These are phyloP conservation scores for Daedaleopsis sinensis DNA, from an alignment of 768 basidiomycete genomes.

Conservation along the genomic window DNA sequence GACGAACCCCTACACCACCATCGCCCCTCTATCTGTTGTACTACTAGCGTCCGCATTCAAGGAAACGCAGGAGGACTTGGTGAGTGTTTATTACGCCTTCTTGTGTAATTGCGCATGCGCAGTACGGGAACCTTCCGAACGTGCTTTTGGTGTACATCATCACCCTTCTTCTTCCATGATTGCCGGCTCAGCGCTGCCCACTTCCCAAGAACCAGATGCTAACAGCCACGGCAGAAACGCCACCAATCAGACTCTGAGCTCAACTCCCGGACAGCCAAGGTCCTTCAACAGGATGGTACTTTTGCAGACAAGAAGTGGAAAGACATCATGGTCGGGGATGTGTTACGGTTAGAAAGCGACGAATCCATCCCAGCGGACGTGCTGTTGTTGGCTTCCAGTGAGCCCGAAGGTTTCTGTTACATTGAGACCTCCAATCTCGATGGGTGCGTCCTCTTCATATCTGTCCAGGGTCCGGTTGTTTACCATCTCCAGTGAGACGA, in stretches of 20 bases:
- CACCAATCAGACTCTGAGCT: conserved; percentile 94
- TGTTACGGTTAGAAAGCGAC: conserved; percentile 87
- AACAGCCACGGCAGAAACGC: conserved; percentile 67
- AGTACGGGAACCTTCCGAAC: neutral
- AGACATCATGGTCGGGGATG: conserved; percentile 87
- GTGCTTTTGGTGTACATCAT: too few relatives aligned
- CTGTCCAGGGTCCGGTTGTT: neutral
- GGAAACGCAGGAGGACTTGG: conserved; percentile 92
- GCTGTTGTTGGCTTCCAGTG: conserved; percentile 83
- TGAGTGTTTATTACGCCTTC: conserved; percentile 40
- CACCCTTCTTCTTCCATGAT: too few relatives aligned
- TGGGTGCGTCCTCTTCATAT: conserved; percentile 58
- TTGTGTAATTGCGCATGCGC: neutral
- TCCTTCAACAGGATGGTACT: conserved; percentile 60
- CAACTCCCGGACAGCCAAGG: conserved; percentile 81
- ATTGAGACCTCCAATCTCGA: conserved; percentile 98
- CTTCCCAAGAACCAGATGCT: neutral
- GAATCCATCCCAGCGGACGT: conserved; percentile 97
- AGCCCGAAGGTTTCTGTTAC: conserved; percentile 97
- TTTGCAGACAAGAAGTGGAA: conserved; percentile 87
- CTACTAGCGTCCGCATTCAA: conserved; percentile 94
- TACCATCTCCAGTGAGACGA: conserved; percentile 74
- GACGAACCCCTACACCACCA: conserved; percentile 93
- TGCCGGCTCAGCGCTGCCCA: neutral
- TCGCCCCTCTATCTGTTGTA: conserved; percentile 86